Evolutionary conservation across 2,329 filamentous ascomycete genomes (phyloP).

Genomic region (Orbilia ellipsospora): DNA sequence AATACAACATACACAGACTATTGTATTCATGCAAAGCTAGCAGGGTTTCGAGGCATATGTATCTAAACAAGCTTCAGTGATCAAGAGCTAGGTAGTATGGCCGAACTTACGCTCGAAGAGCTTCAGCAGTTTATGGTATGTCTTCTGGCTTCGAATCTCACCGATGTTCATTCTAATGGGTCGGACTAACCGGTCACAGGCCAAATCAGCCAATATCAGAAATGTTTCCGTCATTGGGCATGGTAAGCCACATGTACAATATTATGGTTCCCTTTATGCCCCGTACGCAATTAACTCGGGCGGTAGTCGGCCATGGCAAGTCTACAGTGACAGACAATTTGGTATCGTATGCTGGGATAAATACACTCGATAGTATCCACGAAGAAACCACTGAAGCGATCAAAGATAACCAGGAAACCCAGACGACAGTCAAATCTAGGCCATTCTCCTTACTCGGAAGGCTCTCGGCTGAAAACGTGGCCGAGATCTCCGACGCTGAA

Average conservation of each 20-base stretch:
- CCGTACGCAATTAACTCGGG: constrained; percentile 21
- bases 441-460: constrained; percentile 97
- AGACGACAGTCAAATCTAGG: constrained; percentile 99
- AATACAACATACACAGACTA: too few species aligned
- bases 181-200: neutral
- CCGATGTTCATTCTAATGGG: neutral
- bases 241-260: constrained; percentile 66
- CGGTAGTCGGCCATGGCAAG: constrained; percentile 94
- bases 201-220: constrained; percentile 64
- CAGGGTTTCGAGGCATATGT: too few species aligned
- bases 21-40: too few species aligned
- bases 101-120: constrained; percentile 95
- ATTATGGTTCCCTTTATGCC: constrained; percentile 22
- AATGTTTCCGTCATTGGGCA: constrained; percentile 99
- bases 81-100: too few species aligned
- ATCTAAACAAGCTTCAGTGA: too few species aligned
- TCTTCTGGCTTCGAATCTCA: neutral
- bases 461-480: constrained; percentile 84
- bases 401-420: constrained; percentile 98
- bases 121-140: constrained; percentile 76
- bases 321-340: constrained; percentile 99
- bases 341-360: constrained; percentile 98
- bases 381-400: constrained; percentile 98
- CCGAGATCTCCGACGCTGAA: constrained; percentile 88
- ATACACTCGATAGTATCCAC: constrained; percentile 96